Evolutionary conservation across 257 asterid genomes (phyloP), one percentile per base, ranked within the genome.

Genomic region (Plantago elongata): DNA sequence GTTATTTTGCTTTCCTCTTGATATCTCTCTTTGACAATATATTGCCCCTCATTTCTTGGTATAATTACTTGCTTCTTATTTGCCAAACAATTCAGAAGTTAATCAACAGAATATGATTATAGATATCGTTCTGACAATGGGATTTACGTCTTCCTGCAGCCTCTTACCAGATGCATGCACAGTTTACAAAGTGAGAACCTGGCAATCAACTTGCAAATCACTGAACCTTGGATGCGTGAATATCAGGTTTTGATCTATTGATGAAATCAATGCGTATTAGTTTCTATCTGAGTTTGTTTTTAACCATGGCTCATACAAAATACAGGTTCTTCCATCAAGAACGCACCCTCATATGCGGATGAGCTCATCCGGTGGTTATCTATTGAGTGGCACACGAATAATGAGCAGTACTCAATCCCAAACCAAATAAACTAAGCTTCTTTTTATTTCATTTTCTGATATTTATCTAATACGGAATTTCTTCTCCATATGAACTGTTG

Each of bases 331-430:
- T 71, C 96, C 95, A 43, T 86, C 86, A 14, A 84, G 97, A 83
- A 86, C 91, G 47, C 99, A 92, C 71, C 97, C 97, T 37, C 95
- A 81, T 45, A 92, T 92, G 96, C 97, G 86, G 73, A 92, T 92
- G 98, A 89, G 95, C 69, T 76, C 93, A 9, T 78, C 87, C 6
- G 96, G 99, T 15, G 99, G 96, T 62, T 89, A 86, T 60, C 66
- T 92, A 46, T 61, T 92, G 73, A 79, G 93, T 38, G 99, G 99
- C 69, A 86, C 80, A 37, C 79, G 87, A 46, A 81, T 92, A 67
- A 74, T 59, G 13, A 16, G 62, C 67, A 43, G 34, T 22, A 62
- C 68, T 54, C 69, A 67, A 68, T 17, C 69, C 17, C 66, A 58
- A 51, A 27, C 58, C 17, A 8, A 54, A 69, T 56, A 52, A 61